These are phyloP conservation scores for Umbilicaria muhlenbergii DNA, from an alignment of 495 filamentous ascomycete species.

Conservation along the genomic window DNA sequence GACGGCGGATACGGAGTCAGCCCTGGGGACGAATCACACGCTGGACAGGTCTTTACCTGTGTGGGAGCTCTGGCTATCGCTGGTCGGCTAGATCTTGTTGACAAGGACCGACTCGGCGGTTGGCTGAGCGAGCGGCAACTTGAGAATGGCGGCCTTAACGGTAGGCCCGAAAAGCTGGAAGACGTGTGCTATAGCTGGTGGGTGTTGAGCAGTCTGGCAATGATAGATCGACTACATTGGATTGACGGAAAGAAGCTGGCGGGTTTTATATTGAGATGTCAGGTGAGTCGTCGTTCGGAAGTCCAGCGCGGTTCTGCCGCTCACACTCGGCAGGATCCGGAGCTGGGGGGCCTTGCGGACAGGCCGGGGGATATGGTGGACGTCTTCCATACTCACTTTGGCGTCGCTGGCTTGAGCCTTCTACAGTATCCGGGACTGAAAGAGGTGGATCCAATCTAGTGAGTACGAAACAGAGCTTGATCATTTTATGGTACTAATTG, in stretches of 20 bases:
- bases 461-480: conserved; percentile 17
- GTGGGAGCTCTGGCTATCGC: conserved; percentile 78
- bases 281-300: conserved; percentile 28
- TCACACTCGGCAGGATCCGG: conserved; percentile 45
- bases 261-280: conserved; percentile 68
- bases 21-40: conserved; percentile 81
- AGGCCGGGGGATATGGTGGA: conserved; percentile 89
- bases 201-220: conserved; percentile 77
- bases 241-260: conserved; percentile 67
- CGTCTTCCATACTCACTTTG: conserved; percentile 91
- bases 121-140: conserved; percentile 93
- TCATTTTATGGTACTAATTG: background rate
- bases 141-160: conserved; percentile 77
- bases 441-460: conserved; percentile 82
- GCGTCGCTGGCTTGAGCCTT: conserved; percentile 74
- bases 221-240: conserved; percentile 82
- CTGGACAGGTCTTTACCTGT: conserved; percentile 90
- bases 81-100: conserved; percentile 64
- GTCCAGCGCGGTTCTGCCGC: background rate
- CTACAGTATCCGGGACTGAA: conserved; percentile 57
- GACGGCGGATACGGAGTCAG: conserved; percentile 85
- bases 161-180: conserved; percentile 85
- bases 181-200: conserved; percentile 99
- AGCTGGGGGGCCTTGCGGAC: conserved; percentile 76
- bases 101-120: conserved; percentile 61